phyloP scores from a whole-genome alignment of 139 green algal species.

The Coccomyxa sp. region DNA sequence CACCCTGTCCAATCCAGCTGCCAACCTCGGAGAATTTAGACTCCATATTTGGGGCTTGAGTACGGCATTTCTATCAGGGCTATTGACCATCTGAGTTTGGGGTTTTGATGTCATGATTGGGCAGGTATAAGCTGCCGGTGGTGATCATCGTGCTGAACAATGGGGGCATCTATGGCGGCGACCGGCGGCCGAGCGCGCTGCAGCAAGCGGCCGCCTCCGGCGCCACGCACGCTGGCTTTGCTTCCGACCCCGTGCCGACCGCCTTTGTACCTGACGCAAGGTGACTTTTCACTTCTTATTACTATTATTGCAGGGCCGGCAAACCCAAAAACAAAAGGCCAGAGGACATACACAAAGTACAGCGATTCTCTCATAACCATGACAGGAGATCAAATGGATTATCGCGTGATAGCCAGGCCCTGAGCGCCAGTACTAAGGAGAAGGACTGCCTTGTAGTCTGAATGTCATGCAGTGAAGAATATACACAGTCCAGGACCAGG shows the following conservation, averaged over 20 bases:
- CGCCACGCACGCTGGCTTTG: slow-evolving; percentile 28
- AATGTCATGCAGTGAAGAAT: not conserved
- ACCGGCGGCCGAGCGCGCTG: slow-evolving; percentile 45
- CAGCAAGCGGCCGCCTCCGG: slow-evolving; percentile 30
- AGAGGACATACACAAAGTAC: not conserved
- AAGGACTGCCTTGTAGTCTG: not conserved
- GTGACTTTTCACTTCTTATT: not conserved
- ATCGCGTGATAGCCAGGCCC: not conserved
- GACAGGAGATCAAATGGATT: not conserved
- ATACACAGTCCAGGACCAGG: no score
- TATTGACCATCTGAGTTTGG: not conserved
- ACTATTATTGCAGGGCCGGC: no score
- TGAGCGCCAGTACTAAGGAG: not conserved
- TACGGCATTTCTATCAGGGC: not conserved
- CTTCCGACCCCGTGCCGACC: slow-evolving; percentile 61
- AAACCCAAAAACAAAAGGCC: no score
- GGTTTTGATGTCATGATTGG: no score
- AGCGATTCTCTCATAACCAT: not conserved
- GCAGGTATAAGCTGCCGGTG: slow-evolving; percentile 69
- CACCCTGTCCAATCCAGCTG: not conserved
- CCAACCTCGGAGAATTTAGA: no score
- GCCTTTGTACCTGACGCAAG: slow-evolving; percentile 55
- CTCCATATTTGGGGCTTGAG: not conserved
- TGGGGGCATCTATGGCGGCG: slow-evolving; percentile 75
- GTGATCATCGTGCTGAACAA: slow-evolving; percentile 81